A percentile compares a stretch with the other conserved stretches of the same genome.
phyloP scores from a whole-genome alignment of 1,139 yeast genomes.

The Pichia sp. region DNA sequence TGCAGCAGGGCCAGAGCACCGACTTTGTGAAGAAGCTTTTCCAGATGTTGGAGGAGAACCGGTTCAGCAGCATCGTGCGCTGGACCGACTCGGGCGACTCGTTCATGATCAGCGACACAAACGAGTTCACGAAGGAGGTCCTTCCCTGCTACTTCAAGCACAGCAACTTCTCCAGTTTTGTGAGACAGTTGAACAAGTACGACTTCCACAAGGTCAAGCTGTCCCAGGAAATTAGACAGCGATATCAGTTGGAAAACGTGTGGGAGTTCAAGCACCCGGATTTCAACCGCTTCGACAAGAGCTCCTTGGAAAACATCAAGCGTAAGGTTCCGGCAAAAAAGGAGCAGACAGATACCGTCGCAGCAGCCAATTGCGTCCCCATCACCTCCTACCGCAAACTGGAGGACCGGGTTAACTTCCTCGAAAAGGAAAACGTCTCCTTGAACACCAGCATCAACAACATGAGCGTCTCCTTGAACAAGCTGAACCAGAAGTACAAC shows the following conservation, averaged over 20 bases:
- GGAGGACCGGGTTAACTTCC: slow-evolving; percentile 24
- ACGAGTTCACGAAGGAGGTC: slow-evolving; percentile 79
- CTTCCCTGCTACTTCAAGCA: slow-evolving; percentile 91
- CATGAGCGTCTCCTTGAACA: slow-evolving; percentile 16
- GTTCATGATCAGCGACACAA: slow-evolving; percentile 84
- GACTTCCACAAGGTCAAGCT: slow-evolving; percentile 89
- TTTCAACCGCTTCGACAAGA: slow-evolving; percentile 66
- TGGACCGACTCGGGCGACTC: slow-evolving; percentile 85
- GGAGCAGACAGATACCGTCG: slow-evolving; percentile 17
- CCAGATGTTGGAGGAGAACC: slow-evolving; percentile 80
- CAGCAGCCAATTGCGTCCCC: slow-evolving; percentile 20
- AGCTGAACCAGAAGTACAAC: slow-evolving; percentile 45
- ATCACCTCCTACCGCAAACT: slow-evolving; percentile 23
- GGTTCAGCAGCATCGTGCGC: slow-evolving; percentile 65
- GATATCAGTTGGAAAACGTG: slow-evolving; percentile 67
- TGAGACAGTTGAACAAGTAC: slow-evolving; percentile 88
- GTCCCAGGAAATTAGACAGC: slow-evolving; percentile 26
- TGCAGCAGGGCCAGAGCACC: slow-evolving; percentile 33
- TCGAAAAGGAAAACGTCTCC: slow-evolving; percentile 25
- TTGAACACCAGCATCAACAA: slow-evolving; percentile 18
- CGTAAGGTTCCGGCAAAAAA: slow-evolving; percentile 63
- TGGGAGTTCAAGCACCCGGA: slow-evolving; percentile 97
- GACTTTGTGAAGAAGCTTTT: slow-evolving; percentile 74
- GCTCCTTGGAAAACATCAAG: slow-evolving; percentile 71
- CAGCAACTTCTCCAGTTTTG: slow-evolving; percentile 90